Evolutionary conservation across 352 stramenopile genomes (phyloP).

Genomic region (Pythium brachiatum): DNA sequence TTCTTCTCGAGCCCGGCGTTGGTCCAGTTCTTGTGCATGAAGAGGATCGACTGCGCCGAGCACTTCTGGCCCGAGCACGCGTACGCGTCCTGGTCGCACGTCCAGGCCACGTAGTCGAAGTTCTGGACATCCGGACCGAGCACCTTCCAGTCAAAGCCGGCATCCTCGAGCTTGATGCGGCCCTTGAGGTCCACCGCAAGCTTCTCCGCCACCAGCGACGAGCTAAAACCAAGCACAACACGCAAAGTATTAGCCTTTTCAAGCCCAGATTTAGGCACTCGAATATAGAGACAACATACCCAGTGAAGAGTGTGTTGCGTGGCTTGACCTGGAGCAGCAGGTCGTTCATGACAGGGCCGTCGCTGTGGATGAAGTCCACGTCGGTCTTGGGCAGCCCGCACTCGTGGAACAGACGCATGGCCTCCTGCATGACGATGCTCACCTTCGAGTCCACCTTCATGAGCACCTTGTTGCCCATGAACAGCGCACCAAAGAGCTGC

Average conservation of each 20-base stretch:
- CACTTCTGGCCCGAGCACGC: constrained; percentile 98
- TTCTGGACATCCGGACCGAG: constrained; percentile 94
- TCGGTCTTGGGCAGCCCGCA: constrained; percentile 95
- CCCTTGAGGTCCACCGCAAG: constrained; percentile 90
- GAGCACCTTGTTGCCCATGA: constrained; percentile 98
- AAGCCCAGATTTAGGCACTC: not conserved
- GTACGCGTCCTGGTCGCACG: constrained; percentile 98
- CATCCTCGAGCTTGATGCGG: constrained; percentile 96
- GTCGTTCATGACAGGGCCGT: constrained; percentile 93
- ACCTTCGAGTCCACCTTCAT: constrained; percentile 96
- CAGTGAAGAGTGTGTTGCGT: constrained; percentile 97
- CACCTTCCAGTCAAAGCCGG: constrained; percentile 99
- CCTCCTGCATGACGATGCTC: constrained; percentile 98
- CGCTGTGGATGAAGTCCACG: constrained; percentile 97
- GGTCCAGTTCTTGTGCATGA: constrained; percentile 98
- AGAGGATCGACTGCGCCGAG: constrained; percentile 97
- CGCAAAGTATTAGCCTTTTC: not conserved
- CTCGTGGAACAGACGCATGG: constrained; percentile 92
- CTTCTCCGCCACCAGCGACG: constrained; percentile 91
- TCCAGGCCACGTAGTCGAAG: constrained; percentile 97
- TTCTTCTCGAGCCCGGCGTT: constrained; percentile 92
- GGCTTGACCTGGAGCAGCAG: constrained; percentile 93
- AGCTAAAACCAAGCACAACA: constrained; percentile 33
- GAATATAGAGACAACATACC: constrained; percentile 32
- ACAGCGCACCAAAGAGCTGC: constrained; percentile 98